Evolutionary conservation across 2,329 filamentous ascomycete genomes (phyloP).

Genomic region (Pseudocercospora musae): DNA sequence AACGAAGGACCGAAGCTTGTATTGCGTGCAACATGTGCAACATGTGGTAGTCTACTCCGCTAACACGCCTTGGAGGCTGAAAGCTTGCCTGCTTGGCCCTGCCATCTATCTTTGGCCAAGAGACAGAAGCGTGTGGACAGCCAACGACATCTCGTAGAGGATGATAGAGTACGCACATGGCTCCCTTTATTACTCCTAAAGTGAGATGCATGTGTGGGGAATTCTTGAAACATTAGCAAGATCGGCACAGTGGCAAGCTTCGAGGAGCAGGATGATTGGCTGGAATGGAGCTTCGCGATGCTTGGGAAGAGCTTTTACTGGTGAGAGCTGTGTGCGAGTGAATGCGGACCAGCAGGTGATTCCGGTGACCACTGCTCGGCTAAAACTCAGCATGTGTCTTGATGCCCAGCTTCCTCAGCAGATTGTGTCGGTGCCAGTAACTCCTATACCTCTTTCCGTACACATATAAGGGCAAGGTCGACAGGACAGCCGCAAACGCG

Average conservation of each 20-base stretch:
- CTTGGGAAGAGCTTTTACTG: not conserved
- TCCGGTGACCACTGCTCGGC: not conserved
- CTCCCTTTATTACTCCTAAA: too few relatives aligned
- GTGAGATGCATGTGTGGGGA: not conserved
- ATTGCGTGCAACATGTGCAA: not conserved
- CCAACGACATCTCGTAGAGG: not conserved
- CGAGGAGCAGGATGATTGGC: not conserved
- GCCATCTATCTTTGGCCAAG: not conserved
- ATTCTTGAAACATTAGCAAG: not conserved
- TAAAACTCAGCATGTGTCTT: not conserved
- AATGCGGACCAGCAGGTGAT: not conserved
- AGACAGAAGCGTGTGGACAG: not conserved
- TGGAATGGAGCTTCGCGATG: not conserved
- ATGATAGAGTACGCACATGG: not conserved
- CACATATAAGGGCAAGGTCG: not conserved
- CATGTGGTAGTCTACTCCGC: not conserved
- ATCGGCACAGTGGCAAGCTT: not conserved
- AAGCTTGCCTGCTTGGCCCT: conserved; percentile 3
- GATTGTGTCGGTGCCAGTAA: not conserved
- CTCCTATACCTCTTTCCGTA: not conserved
- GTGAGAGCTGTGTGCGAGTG: not conserved
- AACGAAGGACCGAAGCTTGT: not conserved
- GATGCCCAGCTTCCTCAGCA: not conserved
- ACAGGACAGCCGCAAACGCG: not conserved
- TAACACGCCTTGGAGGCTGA: conserved; percentile 1